Evolutionary conservation across 306 rosid genomes (phyloP).

Genomic region (Macrotyloma uniflorum): DNA sequence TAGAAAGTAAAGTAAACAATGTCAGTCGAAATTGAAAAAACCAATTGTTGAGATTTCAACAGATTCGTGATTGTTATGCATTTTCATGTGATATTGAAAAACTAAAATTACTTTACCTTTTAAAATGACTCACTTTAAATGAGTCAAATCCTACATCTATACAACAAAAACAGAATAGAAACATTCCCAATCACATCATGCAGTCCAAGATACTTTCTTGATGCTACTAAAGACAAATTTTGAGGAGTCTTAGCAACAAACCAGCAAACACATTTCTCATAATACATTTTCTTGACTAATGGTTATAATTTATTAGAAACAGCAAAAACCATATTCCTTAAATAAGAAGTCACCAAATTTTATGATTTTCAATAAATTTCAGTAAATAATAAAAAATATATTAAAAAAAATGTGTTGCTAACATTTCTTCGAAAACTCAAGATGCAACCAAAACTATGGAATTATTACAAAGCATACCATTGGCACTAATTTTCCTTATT

Average conservation of each 20-base stretch:
- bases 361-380: neutral
- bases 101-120: neutral
- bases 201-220: neutral
- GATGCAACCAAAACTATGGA: neutral
- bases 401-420: neutral
- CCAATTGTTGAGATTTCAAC: neutral
- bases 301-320: neutral
- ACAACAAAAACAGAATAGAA: neutral
- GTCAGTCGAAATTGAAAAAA: neutral
- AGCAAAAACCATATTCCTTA: too few relatives aligned
- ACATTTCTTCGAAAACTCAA: neutral
- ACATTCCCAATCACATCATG: neutral
- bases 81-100: neutral
- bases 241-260: neutral
- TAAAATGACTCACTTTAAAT: neutral
- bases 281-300: neutral
- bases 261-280: neutral
- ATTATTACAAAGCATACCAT: constrained; percentile 46
- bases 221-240: neutral
- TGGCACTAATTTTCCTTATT: constrained; percentile 58
- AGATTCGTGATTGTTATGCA: neutral
- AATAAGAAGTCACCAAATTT: neutral
- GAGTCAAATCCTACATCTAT: neutral
- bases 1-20: neutral
- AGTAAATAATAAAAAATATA: too few relatives aligned